phyloP scores from a whole-genome alignment of 2,329 filamentous ascomycete species.

The Aspergillus sp. region DNA sequence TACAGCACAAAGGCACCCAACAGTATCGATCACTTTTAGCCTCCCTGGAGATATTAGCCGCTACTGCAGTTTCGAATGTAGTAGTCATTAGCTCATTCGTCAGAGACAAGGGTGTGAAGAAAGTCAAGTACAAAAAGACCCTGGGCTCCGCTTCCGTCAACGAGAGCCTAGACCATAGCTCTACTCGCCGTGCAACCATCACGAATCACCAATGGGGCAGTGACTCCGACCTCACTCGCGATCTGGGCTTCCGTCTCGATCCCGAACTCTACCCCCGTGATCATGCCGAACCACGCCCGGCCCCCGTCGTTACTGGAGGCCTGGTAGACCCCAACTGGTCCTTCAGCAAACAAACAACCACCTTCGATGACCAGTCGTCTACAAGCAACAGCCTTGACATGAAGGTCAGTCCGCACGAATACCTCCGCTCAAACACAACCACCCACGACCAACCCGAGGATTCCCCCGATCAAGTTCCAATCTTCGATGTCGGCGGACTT shows the following conservation, averaged over 20 bases:
- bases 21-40: conserved; percentile 87
- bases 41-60: conserved; percentile 85
- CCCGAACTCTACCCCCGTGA: conserved; percentile 48
- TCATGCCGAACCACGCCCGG: conserved; percentile 33
- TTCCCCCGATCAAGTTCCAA: conserved; percentile 64
- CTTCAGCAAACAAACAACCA: conserved; percentile 24
- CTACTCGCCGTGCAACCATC: conserved; percentile 52
- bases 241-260: conserved; percentile 69
- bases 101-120: conserved; percentile 86
- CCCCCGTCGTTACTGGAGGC: conserved; percentile 37
- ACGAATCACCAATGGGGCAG: conserved; percentile 77
- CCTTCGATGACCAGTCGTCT: conserved; percentile 28
- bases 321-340: conserved; percentile 34
- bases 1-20: conserved; percentile 69
- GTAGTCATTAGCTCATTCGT: conserved; percentile 91
- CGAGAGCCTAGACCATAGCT: conserved; percentile 46
- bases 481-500: conserved; percentile 82
- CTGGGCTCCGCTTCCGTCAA: conserved; percentile 47
- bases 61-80: conserved; percentile 81
- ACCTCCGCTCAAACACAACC: conserved; percentile 31
- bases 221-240: conserved; percentile 84
- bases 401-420: conserved; percentile 36
- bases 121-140: conserved; percentile 69
- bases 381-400: conserved; percentile 32
- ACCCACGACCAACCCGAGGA: conserved; percentile 34